Evolutionary conservation across 192 early-diverging fungal species (phyloP), one percentile per base, ranked within the genome.

Genomic region (Gryganskiella cystojenkinii): DNA sequence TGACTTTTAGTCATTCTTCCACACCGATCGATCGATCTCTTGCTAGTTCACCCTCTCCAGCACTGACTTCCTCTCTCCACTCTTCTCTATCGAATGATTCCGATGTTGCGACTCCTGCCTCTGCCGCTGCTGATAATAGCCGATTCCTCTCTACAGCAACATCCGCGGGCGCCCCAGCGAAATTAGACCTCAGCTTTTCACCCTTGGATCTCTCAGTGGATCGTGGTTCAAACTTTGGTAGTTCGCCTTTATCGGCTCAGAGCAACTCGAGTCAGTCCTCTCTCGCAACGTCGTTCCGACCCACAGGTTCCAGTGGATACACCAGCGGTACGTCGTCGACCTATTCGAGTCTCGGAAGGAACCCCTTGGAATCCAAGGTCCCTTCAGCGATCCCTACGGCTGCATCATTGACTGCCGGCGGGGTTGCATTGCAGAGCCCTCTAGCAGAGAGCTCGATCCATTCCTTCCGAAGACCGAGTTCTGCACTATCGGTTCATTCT

Each of bases 401-500:
- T 40, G 37, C 61, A 6, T 33, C 17, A 20, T 49, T 49, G 9
- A 15, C 25, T 6, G 19, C 37, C 3, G 42, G 13, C 24, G 19
- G 59, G 17, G 24, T 64, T 11, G 31, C 56, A 3, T 34, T 58
- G 14, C 37, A 35, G 19, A 50, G 47, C n/a, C 45, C 52, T 3
- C 43, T 42, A 6, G 25, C 33, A n/a, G 57, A 24, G 17, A 54
- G 71, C 8, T 61, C 71, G 37, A 28, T 59, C 28, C 58, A 53
- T 28, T 45, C 61, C 7, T 64, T 58, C 34, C 60, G 56, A 19
- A 44, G 73, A 56, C 74, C 74, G 4, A 62, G 61, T 9, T 78
- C 74, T 24, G 59, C 74, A 34, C 42, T 78, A n/a, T 78, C 74
- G 3, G 47, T 78, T 30, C 74, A 78, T 33, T 78, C 74, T 1